phyloP scores from a whole-genome alignment of 2,329 filamentous ascomycete genomes.

The Lasiodiplodia gonubiensis region DNA sequence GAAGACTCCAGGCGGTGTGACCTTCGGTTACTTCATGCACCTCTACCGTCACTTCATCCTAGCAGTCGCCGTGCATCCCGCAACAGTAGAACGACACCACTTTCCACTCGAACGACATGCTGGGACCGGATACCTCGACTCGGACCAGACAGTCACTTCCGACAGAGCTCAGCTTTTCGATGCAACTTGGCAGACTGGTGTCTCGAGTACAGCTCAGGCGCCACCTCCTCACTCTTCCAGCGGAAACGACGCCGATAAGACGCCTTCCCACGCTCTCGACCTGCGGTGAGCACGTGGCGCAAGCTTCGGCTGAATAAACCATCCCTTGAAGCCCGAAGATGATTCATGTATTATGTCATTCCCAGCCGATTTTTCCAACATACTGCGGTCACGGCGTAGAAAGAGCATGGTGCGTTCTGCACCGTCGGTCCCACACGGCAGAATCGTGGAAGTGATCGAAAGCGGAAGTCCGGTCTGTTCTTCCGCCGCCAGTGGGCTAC shows the following conservation, averaged over 20 bases:
- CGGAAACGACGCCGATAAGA: neutral
- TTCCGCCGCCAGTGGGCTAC: neutral
- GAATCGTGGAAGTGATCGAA: neutral
- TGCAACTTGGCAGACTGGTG: neutral
- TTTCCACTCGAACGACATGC: neutral
- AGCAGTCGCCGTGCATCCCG: neutral
- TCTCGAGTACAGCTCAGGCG: neutral
- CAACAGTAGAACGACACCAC: neutral
- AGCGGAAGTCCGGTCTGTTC: neutral
- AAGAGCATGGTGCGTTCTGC: neutral
- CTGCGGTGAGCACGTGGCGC: neutral
- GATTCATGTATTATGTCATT: conserved; percentile 1
- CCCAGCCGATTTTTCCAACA: neutral
- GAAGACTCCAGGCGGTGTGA: neutral
- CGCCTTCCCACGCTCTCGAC: neutral
- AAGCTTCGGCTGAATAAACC: neutral
- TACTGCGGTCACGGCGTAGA: neutral
- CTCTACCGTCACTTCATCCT: neutral
- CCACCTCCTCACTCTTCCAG: neutral
- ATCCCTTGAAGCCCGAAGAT: neutral
- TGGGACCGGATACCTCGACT: neutral
- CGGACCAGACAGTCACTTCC: neutral
- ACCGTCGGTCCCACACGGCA: neutral
- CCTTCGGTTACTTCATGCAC: neutral
- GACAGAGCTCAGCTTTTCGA: neutral